Percentiles rank a stretch among this genome's conserved stretches.
These are phyloP conservation scores for Clavispora phyllophila DNA, from an alignment of 805 yeast genomes.

Conservation along the genomic window DNA sequence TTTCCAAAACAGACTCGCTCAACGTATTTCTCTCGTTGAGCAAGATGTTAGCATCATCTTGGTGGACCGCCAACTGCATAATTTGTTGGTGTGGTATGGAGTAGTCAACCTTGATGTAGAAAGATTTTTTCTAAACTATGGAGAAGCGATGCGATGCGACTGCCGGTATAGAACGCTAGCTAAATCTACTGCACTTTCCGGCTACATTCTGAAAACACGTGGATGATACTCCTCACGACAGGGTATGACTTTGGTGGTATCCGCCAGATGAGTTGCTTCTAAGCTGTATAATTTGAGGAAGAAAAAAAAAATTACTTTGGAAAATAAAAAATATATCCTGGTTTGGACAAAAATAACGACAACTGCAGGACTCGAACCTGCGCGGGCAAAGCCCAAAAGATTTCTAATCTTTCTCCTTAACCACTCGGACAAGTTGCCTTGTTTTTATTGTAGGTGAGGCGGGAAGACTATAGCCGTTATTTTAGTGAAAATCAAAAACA, in stretches of 20 bases:
- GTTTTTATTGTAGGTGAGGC: not conserved
- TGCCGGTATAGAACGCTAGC: not conserved
- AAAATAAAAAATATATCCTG: too few relatives aligned
- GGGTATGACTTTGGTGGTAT: too few relatives aligned
- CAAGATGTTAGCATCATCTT: constrained; percentile 67
- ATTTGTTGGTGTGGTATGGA: not conserved
- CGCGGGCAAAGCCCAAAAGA: constrained; percentile 49
- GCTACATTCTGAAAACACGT: too few relatives aligned
- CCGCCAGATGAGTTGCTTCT: too few relatives aligned
- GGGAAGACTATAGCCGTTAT: too few relatives aligned
- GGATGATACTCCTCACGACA: too few relatives aligned
- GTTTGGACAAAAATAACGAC: constrained; percentile 30
- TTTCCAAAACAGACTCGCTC: constrained; percentile 58
- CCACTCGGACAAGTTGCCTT: constrained; percentile 45
- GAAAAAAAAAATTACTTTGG: too few relatives aligned
- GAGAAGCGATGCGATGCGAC: constrained; percentile 2
- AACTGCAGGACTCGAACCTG: constrained; percentile 49
- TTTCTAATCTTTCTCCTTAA: constrained; percentile 46
- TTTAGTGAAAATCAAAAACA: too few relatives aligned
- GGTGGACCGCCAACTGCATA: constrained; percentile 74
- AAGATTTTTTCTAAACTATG: not conserved
- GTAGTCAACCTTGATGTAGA: not conserved
- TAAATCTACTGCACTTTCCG: not conserved
- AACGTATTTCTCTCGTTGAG: constrained; percentile 70
- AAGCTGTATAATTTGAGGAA: too few relatives aligned